Evolutionary conservation across 306 rosid species (phyloP).

Genomic region (Vachellia pachyceras): DNA sequence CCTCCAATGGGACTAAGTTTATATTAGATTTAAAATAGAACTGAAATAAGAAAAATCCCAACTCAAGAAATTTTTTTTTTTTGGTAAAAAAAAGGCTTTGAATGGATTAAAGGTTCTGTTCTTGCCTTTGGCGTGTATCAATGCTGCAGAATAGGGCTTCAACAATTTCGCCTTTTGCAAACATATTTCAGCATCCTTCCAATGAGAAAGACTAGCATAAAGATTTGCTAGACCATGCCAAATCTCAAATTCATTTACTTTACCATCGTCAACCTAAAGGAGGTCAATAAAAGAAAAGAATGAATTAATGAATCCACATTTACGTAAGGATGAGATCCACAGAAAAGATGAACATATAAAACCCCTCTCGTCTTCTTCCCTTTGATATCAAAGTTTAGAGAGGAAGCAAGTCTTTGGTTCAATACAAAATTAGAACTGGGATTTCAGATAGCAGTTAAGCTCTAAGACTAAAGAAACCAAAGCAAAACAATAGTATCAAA

Average conservation of each 20-base stretch:
- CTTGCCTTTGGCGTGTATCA: slow-evolving; percentile 79
- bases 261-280: slow-evolving; percentile 66
- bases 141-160: slow-evolving; percentile 66
- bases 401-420: slow-evolving; percentile 22
- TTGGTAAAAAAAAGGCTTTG: slow-evolving; percentile 3
- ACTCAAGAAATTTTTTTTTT: not conserved
- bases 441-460: not conserved
- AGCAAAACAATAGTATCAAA: not conserved
- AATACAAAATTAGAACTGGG: not conserved
- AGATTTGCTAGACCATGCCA: slow-evolving; percentile 94
- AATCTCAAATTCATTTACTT: slow-evolving; percentile 75
- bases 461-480: not conserved
- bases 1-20: not conserved
- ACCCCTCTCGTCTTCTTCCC: not conserved
- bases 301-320: slow-evolving; percentile 24
- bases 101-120: slow-evolving; percentile 34
- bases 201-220: slow-evolving; percentile 87
- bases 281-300: slow-evolving; percentile 31
- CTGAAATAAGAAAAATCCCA: not conserved
- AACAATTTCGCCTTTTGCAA: slow-evolving; percentile 80
- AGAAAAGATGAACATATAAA: not conserved
- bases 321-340: slow-evolving; percentile 18
- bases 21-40: slow-evolving; percentile 11
- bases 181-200: slow-evolving; percentile 96
- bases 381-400: not conserved